Evolutionary conservation across 2,329 filamentous ascomycete genomes (phyloP), one percentile per base, ranked within the genome.

Genomic region (Diaporthe sp.): DNA sequence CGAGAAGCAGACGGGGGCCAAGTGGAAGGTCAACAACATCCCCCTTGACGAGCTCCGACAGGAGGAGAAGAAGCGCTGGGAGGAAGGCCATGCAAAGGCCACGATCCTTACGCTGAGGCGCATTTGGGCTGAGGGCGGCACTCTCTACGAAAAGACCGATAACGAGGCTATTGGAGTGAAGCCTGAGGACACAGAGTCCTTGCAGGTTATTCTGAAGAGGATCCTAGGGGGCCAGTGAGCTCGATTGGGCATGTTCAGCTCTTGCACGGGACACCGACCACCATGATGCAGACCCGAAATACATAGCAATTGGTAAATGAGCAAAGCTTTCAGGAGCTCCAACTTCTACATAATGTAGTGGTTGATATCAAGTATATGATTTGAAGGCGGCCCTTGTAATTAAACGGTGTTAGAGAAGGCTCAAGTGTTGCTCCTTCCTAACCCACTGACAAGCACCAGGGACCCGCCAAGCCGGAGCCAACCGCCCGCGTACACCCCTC

Each of bases 71-170:
- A 86, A 90, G 80, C 87, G 88, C 0, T 94, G 91, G 90, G 86
- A 86, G 22, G 84, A 86, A 46, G 86, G 86, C 0, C 82, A 86
- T 62, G 87, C 91, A 0, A 76, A 80, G 25, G 92, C 91, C 0
- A 90, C 90, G 0, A 78, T 85, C 1, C 86, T 88, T 67, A 94
- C 93, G 0, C 83, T 95, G 78, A 86, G 91, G 61, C 85, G 94
- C 25, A 95, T 95, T 69, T 95, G 93, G 94, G 89, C 90, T 0
- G 90, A 94, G 79, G 94, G 94, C 0, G 92, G 92, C 1, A 95
- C 93, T 0, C 81, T 95, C 61, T 95, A 95, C 80, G 88, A 91
- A 1, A 89, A 90, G 82, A 89, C 91, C 73, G 93, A 94, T 80
- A 95, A 95, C 79, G 88, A 86, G 39, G 79, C 87, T 1, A 87